Base-by-base conservation (phyloP, 345 rosid species). In the Citrus maxima region DNA sequence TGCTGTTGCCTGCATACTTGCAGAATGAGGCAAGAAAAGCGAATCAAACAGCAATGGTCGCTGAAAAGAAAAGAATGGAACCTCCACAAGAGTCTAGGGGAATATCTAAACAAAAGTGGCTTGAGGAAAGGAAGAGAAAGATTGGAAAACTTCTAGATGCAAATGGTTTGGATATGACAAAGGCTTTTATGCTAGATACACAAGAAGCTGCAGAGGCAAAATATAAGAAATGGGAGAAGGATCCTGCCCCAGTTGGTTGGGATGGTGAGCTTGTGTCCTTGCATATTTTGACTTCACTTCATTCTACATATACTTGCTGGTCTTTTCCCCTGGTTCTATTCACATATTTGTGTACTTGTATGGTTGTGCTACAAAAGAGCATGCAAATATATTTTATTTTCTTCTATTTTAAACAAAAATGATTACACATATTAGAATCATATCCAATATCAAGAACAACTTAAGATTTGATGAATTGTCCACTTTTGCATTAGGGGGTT, bases 201-300 rank as follows among this genome's bases (percentile, higher is more conserved):
- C 98, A 93, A 77, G 98, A 90, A 85, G 89, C 91, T 37, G 98
- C 98, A 0, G 98, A 94, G 89, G 64, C 88, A 40, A 96, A 94
- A 79, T 96, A 94, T 81, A 93, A 96, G 87, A 96, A 96, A 67
- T 93, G 99, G 98, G 98, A 92, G 63, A 94, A 94, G 79, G 98
- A 91, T 77, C 95, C 97, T 25, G 98, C 98, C 38, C 98, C 99
- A 38, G 83, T 79, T 80, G 97, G 98, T 80, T 94, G 99, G 98
- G 99, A 96, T 77, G 98, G 99, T 96, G 87, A 63, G 91, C 77
- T 22, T 42, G 4, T 16, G 27, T 66, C 9, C 67, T 35, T 70
- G n/a, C 25, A 38, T 56, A 25, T 63, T 14, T 32, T 18, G 32
- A 46, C 13, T 75, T 32, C n/a, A 18, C 49, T 21, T 64, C 49